A percentile compares a stretch with the other conserved stretches of the same genome.
phyloP scores from a whole-genome alignment of 2,329 filamentous ascomycete species.

The Neocatenulostroma microsporum region DNA sequence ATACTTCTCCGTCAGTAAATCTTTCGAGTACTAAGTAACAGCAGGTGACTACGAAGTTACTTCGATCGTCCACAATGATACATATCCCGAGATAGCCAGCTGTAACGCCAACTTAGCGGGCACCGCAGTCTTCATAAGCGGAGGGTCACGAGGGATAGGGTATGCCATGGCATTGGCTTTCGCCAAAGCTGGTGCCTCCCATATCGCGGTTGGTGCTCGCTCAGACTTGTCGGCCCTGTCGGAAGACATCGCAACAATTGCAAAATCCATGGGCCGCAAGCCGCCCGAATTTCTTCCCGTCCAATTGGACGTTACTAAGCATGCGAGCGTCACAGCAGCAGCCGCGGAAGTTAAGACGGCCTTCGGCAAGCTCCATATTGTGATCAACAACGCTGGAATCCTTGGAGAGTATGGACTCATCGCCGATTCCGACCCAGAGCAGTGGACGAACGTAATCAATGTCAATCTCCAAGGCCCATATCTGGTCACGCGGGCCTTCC shows the following conservation, averaged over 20 bases:
- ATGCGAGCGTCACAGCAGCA: constrained; percentile 31
- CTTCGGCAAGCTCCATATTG: constrained; percentile 30
- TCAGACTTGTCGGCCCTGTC: constrained; percentile 37
- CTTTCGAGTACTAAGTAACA: no score
- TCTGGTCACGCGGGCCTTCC: constrained; percentile 32
- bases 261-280: constrained; percentile 28
- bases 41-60: no score
- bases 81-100: constrained; percentile 25
- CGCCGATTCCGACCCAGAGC: constrained; percentile 25
- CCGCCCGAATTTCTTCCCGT: constrained; percentile 37
- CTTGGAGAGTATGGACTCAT: constrained; percentile 14
- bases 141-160: constrained; percentile 35
- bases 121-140: constrained; percentile 46
- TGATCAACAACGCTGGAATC: constrained; percentile 33
- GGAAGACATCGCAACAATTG: constrained; percentile 31
- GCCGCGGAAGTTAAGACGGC: constrained; percentile 26
- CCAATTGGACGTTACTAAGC: constrained; percentile 37
- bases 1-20: no score
- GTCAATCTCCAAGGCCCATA: constrained; percentile 45
- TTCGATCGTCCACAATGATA: no score
- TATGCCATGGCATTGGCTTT: constrained; percentile 48
- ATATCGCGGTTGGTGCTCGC: constrained; percentile 49
- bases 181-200: constrained; percentile 46
- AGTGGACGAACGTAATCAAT: constrained; percentile 40
- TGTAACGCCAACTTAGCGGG: constrained; percentile 33